Evolutionary conservation across 176 grass and related monocot species (phyloP).

Genomic region (Carex scoparia): DNA sequence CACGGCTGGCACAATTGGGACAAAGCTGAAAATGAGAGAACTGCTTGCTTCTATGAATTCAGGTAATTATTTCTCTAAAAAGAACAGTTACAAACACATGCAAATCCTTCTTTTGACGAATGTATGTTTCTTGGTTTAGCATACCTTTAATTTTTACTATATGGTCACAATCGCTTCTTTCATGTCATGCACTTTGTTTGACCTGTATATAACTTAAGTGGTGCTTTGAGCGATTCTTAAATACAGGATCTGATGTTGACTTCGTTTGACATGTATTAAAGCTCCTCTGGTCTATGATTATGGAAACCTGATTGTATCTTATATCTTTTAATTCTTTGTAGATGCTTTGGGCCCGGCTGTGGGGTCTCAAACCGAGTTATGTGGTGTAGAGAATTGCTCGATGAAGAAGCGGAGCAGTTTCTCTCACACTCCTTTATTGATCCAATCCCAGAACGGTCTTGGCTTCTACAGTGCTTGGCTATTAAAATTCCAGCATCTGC

Average conservation of each 20-base stretch:
- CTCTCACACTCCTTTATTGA: slow-evolving; percentile 71
- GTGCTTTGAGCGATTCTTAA: background rate
- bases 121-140: background rate
- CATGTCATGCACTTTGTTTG: background rate
- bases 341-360: slow-evolving; percentile 83
- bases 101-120: background rate
- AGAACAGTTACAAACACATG: background rate
- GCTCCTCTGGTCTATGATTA: background rate
- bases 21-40: slow-evolving; percentile 85
- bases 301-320: background rate
- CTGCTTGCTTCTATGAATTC: slow-evolving; percentile 93
- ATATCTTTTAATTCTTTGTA: slow-evolving; percentile 28
- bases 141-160: background rate
- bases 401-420: slow-evolving; percentile 83
- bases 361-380: slow-evolving; percentile 41
- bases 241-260: background rate
- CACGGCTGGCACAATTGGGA: slow-evolving; percentile 97
- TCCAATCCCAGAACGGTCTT: slow-evolving; percentile 57
- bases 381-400: slow-evolving; percentile 81
- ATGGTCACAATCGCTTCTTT: too few relatives aligned
- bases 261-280: background rate
- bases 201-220: background rate
- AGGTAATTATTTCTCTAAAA: slow-evolving; percentile 34
- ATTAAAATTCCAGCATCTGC: slow-evolving; percentile 67
- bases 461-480: slow-evolving; percentile 77